Base-by-base conservation (phyloP, 169 alveolate genomes). In the Plasmodium coatneyi region DNA sequence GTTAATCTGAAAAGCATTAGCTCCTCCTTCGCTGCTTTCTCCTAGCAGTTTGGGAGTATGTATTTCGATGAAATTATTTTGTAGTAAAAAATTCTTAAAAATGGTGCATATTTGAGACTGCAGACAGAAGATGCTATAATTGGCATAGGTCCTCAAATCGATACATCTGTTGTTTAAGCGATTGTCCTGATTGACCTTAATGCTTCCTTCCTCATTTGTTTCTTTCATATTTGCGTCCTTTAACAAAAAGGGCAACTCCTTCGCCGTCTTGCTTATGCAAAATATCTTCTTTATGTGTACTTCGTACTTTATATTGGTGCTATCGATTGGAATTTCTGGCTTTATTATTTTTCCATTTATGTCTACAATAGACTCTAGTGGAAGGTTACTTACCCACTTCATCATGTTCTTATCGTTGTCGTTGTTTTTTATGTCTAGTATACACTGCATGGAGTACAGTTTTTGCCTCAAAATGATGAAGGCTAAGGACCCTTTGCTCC, bases 11-110 rank as follows among this genome's bases (percentile, higher is more conserved):
- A 99, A 99, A 41, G 98, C 99, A 72, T 97, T 96, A 66, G 99
- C 98, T 25, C 99, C 99, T 49, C 99, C 99, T 97, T 99, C 99
- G 36, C 99, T 98, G 49, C 99, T 99, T 9, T 99, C 99, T 30
- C 99, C 99, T 41, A 99, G 96, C 60, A 99, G 95, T 96, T 99
- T 99, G 0, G 99, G 99, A 3, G 99, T 97, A 96, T 99, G 99
- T 39, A 99, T 99, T 97, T 99, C 99, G 66, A 98, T 96, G 95
- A 99, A 99, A 54, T 97, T 99, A 72, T 97, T 89, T 9, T 96
- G 87, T 39, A 96, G 71, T n/a, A 99, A 92, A 94, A 92, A 98
- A 84, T 97, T 99, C 93, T 99, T 97, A 97, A 99, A 98, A 25
- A 98, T 95, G 91, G 93, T 95, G 89, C 99, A 97, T 9, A 98